These are phyloP conservation scores for Amylocarpus encephaloides DNA, from an alignment of 2,329 filamentous ascomycete species.

Conservation along the genomic window DNA sequence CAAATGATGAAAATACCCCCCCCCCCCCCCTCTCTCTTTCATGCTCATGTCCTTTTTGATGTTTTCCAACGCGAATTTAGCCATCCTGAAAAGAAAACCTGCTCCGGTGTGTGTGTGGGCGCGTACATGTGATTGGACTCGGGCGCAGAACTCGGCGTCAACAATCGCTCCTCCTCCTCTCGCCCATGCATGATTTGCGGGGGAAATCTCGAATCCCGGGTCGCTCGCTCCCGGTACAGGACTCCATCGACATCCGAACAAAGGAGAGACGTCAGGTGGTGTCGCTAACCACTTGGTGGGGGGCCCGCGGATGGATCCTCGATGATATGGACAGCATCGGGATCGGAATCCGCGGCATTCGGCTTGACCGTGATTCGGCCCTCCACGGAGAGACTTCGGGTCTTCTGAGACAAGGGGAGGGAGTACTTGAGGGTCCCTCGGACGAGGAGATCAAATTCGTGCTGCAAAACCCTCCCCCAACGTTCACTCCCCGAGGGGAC, in stretches of 20 bases:
- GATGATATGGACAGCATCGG: constrained; percentile 25
- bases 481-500: constrained; percentile 72
- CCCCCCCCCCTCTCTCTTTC: too few species aligned
- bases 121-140: too few species aligned
- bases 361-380: constrained; percentile 55
- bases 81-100: too few species aligned
- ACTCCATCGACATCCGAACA: constrained; percentile 19
- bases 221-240: constrained; percentile 22
- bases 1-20: too few species aligned
- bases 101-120: too few species aligned
- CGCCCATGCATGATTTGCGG: neutral
- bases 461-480: constrained; percentile 85
- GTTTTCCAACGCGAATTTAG: too few species aligned
- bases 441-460: constrained; percentile 90
- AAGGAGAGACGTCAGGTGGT: constrained; percentile 17
- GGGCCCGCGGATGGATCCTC: constrained; percentile 4
- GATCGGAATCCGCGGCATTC: constrained; percentile 36
- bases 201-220: neutral
- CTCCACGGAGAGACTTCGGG: constrained; percentile 54
- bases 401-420: constrained; percentile 54
- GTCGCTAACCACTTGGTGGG: constrained; percentile 10
- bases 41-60: too few species aligned
- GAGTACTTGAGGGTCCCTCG: constrained; percentile 82
- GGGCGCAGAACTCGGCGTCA: too few species aligned
- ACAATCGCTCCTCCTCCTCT: neutral